phyloP scores from a whole-genome alignment of 163 green algal species.

The Prototheca cutis region DNA sequence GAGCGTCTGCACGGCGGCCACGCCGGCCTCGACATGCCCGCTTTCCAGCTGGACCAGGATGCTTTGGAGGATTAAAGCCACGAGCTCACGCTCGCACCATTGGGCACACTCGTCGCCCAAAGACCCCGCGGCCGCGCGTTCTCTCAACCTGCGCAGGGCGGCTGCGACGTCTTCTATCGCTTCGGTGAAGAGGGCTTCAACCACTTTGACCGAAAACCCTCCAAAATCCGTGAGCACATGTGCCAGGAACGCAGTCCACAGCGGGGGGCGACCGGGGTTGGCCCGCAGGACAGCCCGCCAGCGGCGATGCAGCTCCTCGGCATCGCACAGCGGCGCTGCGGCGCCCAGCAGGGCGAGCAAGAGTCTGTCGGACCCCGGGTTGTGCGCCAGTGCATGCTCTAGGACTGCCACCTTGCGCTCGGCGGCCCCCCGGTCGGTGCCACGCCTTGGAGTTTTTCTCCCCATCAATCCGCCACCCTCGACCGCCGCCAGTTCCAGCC shows the following conservation, averaged over 20 bases:
- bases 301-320: slow-evolving; percentile 17
- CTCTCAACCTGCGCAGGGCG: slow-evolving; percentile 4
- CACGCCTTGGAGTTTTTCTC: too few species aligned
- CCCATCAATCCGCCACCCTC: too few species aligned
- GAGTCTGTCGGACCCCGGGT: slow-evolving; percentile 52
- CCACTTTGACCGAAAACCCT: slow-evolving; percentile 24
- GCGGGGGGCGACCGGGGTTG: slow-evolving; percentile 26
- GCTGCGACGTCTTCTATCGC: slow-evolving; percentile 9
- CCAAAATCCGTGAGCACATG: too few species aligned
- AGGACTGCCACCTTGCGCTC: slow-evolving; percentile 74
- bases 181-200: slow-evolving; percentile 12
- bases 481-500: slow-evolving; percentile 71
- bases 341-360: slow-evolving; percentile 60
- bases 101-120: too few species aligned
- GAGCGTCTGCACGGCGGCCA: slow-evolving; percentile 53
- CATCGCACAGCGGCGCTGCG: slow-evolving; percentile 17
- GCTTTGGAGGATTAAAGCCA: slow-evolving; percentile 42
- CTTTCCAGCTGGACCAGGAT: slow-evolving; percentile 35
- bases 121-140: too few species aligned
- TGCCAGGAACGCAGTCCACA: slow-evolving; percentile 66
- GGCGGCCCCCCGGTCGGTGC: slow-evolving; percentile 25
- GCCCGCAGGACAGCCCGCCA: slow-evolving; percentile 46
- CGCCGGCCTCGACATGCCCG: slow-evolving; percentile 45
- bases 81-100: slow-evolving; percentile 22
- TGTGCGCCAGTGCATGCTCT: slow-evolving; percentile 49